A percentile compares a stretch with the other conserved stretches of the same genome.
These are phyloP conservation scores for Cladophialophora chaetospira DNA, from an alignment of 2,329 filamentous ascomycete species.

Conservation along the genomic window DNA sequence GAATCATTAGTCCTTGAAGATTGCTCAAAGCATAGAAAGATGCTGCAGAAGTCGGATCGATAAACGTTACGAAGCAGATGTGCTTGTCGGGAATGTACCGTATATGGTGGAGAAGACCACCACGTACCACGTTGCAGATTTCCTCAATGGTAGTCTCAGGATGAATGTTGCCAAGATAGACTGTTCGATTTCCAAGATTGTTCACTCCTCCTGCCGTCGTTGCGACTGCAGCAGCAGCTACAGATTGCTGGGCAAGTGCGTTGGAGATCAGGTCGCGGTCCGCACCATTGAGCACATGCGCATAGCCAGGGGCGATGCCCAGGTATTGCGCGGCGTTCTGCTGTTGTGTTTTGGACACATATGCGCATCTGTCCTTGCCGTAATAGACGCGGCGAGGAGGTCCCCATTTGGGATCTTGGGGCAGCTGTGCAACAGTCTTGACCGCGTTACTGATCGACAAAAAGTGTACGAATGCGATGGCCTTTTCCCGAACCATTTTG, in stretches of 20 bases:
- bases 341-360: constrained; percentile 99
- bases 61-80: constrained; percentile 99
- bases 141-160: constrained; percentile 98
- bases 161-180: constrained; percentile 98
- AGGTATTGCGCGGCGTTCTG: constrained; percentile 98
- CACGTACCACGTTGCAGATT: constrained; percentile 98
- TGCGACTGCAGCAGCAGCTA: constrained; percentile 92
- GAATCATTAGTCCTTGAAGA: constrained; percentile 97
- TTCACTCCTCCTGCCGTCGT: constrained; percentile 96
- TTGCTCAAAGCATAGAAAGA: constrained; percentile 98
- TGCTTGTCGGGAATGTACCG: constrained; percentile 99
- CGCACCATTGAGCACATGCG: constrained; percentile 92
- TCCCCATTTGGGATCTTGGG: constrained; percentile 96
- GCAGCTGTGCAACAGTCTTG: constrained; percentile 95
- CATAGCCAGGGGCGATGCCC: constrained; percentile 93
- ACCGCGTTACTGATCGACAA: constrained; percentile 96
- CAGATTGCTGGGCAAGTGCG: constrained; percentile 93
- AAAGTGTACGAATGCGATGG: constrained; percentile 96
- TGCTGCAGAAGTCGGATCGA: constrained; percentile 94
- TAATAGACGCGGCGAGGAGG: constrained; percentile 95
- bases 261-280: constrained; percentile 97
- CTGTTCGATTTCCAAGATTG: constrained; percentile 95
- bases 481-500: constrained; percentile 97
- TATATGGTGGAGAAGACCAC: constrained; percentile 94
- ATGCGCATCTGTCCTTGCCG: constrained; percentile 96